Conservation (phyloP, 805 yeast genomes). For the Cyberlindnera samutprakarnensis region DNA sequence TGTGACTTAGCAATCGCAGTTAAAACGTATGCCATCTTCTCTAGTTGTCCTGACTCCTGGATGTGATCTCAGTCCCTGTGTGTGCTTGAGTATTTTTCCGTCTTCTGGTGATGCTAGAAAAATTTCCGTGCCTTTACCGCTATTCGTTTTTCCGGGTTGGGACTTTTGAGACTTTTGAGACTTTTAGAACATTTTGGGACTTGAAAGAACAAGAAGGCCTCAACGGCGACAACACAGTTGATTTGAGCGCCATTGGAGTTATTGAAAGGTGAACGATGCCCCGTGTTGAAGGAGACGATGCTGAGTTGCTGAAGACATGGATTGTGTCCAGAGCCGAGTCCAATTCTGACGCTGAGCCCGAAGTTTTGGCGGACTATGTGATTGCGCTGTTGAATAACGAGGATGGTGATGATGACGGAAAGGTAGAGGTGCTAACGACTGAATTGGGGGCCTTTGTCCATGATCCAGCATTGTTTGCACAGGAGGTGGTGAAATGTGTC, state of each 20-base stretch:
- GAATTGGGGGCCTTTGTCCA: conserved; percentile 29
- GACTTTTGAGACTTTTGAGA: no score
- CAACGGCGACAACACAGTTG: no score
- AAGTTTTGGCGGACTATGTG: conserved; percentile 37
- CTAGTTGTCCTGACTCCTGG: no score
- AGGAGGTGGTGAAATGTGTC: conserved; percentile 23
- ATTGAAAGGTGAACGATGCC: no score
- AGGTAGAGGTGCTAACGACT: conserved; percentile 23
- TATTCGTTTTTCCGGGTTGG: no score
- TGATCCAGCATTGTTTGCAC: conserved; percentile 16
- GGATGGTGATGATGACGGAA: conserved; percentile 26
- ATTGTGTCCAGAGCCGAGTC: conserved; percentile 15
- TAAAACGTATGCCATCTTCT: conserved; percentile 12
- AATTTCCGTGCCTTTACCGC: no score
- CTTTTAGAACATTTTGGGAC: no score
- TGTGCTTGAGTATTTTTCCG: not conserved
- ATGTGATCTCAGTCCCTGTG: no score
- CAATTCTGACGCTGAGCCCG: conserved; percentile 33
- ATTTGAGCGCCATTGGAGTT: no score
- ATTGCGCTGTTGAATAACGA: conserved; percentile 33
- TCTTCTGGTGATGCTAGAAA: no score
- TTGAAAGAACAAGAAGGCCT: no score
- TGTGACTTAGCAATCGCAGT: conserved; percentile 22
- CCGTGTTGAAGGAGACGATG: conserved; percentile 2
- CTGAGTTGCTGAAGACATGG: conserved; percentile 21